A percentile compares a stretch with the other conserved stretches of the same genome.
phyloP scores from a whole-genome alignment of 768 basidiomycete genomes.

The Tylopilus sp. region DNA sequence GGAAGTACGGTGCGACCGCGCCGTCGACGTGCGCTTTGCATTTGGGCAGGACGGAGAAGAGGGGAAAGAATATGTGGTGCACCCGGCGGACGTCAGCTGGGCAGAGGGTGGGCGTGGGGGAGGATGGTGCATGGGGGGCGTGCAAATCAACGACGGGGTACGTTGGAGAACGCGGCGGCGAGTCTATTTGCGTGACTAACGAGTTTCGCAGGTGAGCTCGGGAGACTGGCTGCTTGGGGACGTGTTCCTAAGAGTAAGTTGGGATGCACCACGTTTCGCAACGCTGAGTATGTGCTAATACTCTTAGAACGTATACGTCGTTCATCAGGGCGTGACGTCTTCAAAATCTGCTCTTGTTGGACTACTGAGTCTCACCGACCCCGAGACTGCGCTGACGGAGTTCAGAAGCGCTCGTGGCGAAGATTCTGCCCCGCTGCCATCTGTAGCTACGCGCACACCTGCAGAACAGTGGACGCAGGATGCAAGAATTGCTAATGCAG shows the following conservation, averaged over 20 bases:
- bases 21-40: conserved; percentile 43
- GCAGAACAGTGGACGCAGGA: conserved; percentile 14
- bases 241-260: conserved; percentile 49
- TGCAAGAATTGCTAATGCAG: conserved; percentile 19
- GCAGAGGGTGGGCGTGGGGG: conserved; percentile 36
- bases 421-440: conserved; percentile 34
- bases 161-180: conserved; percentile 7
- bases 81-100: conserved; percentile 55
- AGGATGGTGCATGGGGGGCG: conserved; percentile 55
- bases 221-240: conserved; percentile 65
- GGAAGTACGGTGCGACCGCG: conserved; percentile 49
- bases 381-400: conserved; percentile 31
- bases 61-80: conserved; percentile 42
- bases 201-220: conserved; percentile 39
- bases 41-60: conserved; percentile 37
- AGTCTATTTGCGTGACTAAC: no score
- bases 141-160: conserved; percentile 52
- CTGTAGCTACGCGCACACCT: not conserved
- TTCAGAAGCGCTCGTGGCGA: conserved; percentile 43
- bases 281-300: not conserved
- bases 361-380: conserved; percentile 43
- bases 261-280: not conserved
- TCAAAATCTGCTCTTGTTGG: conserved; percentile 43
- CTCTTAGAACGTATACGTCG: conserved; percentile 50
- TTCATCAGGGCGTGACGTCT: conserved; percentile 42